Evolutionary conservation across 352 stramenopile species (phyloP).

Genomic region (Thraustochytrium sp.): DNA sequence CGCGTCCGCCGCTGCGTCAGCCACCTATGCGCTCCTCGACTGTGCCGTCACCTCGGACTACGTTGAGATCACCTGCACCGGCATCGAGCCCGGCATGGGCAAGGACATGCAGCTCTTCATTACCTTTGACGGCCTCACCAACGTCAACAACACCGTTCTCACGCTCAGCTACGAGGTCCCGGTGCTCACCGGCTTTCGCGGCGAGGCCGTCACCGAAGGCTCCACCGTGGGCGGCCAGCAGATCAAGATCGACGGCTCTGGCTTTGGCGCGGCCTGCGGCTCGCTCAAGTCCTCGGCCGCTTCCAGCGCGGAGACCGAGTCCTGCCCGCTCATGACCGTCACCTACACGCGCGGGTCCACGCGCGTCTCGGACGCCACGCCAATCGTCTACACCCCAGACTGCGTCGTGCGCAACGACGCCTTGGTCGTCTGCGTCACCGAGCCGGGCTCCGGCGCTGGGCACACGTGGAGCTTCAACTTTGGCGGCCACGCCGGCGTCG

Average conservation of each 20-base stretch:
- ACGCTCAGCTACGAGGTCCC: not conserved
- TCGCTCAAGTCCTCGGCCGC: not conserved
- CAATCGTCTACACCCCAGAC: not conserved
- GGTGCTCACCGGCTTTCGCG: not conserved
- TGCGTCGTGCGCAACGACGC: not conserved
- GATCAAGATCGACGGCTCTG: not conserved
- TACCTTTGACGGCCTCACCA: not conserved
- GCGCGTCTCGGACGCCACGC: not conserved
- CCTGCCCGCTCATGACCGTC: not conserved
- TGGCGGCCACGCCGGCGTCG: not conserved
- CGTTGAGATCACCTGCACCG: not conserved
- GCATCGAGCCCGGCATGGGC: slow-evolving; percentile 17
- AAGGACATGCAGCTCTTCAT: not conserved
- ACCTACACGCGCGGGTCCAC: slow-evolving; percentile 8
- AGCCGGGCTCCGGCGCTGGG: slow-evolving; percentile 12
- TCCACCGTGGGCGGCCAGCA: slow-evolving; percentile 13
- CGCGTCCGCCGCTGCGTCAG: not conserved
- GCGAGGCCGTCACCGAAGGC: not conserved
- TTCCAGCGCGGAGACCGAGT: not conserved
- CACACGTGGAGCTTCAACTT: slow-evolving; percentile 27
- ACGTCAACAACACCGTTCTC: not conserved
- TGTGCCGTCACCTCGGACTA: not conserved
- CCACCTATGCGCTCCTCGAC: not conserved
- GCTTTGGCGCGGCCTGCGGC: slow-evolving; percentile 43
- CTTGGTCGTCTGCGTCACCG: slow-evolving; percentile 16